Conservation (phyloP, 345 rosid genomes). For the Laguncularia racemosa region DNA sequence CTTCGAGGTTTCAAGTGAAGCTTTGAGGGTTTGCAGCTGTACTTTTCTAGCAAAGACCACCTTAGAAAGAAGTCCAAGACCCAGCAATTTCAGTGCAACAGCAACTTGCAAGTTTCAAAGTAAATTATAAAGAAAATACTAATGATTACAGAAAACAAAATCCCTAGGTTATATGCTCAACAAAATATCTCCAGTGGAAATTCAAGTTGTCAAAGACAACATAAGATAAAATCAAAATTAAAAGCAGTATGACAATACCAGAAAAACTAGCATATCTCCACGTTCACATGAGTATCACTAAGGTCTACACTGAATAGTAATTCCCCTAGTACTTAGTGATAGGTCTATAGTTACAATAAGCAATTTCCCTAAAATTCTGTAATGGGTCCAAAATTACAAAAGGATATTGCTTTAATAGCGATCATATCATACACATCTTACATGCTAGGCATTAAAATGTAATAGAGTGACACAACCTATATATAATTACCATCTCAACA, state of each 20-base stretch:
- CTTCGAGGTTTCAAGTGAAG: conserved; percentile 96
- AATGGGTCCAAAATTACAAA: too few species aligned
- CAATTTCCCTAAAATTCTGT: too few species aligned
- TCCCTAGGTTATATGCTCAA: neutral
- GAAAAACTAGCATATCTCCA: neutral
- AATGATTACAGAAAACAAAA: conserved; percentile 1
- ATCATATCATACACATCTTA: neutral
- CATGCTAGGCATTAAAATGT: neutral
- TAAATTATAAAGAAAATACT: too few species aligned
- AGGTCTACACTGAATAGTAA: too few species aligned
- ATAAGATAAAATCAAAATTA: neutral
- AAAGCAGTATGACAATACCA: neutral
- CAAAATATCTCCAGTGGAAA: neutral
- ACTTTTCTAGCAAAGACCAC: conserved; percentile 98
- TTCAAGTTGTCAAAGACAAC: neutral
- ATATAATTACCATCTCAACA: conserved; percentile 86
- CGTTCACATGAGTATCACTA: too few species aligned
- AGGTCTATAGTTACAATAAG: too few species aligned
- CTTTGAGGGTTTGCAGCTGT: conserved; percentile 98
- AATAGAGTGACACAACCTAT: neutral
- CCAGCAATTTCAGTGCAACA: too few species aligned
- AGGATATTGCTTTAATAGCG: neutral
- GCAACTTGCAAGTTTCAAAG: too few species aligned
- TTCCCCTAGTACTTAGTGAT: too few species aligned
- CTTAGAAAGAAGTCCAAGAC: conserved; percentile 30